Base-by-base conservation (phyloP, 768 basidiomycete genomes). In the Collybiopsis confluens region DNA sequence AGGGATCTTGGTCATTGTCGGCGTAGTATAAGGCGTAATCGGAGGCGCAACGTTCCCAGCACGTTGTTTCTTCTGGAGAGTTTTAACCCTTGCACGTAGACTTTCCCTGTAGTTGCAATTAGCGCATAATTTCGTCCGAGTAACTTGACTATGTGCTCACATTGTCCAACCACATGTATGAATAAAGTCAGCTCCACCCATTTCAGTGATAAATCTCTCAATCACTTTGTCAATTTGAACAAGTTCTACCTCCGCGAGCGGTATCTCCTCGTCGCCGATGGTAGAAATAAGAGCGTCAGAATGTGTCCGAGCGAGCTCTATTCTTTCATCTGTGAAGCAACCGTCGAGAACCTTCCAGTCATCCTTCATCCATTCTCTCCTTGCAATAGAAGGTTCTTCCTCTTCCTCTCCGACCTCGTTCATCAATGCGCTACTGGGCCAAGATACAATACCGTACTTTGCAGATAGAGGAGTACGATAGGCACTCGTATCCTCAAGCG, bases 311-410 rank as follows among this genome's bases (percentile, higher is more conserved):
- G 42, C 81, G 43, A 80, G 59, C 2, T 76, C 74, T 13, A 87
- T 65, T 28, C 87, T 73, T 63, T 86, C 82, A 50, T 88, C 86
- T 10, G 86, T 85, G 57, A 92, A 86, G 61, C 88, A 90, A 21
- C 79, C 80, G 65, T 93, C 91, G 45, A 94, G 73, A 45, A 74
- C 63, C 65, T 87, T 91, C 91, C 91, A 94, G 48, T 92, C 87
- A 20, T 80, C 79, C 61, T 85, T 86, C 3, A 76, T 73, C 91
- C 91, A 94, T 37, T 67, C 70, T 16, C 65, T 62, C 46, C 64
- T 2, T 6, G 5, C 4, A 7, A 28, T 7, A 28, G 16, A 57
- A 20, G 38, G 51, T 9, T 45, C 50, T 11, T 54, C 33, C 13
- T 52, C 50, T 16, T 45, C 10, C 4, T 35, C 15, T 6, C n/a